A percentile compares a stretch with the other conserved stretches of the same genome.
These are phyloP conservation scores for Metarhizium anisopliae DNA, from an alignment of 2,329 filamentous ascomycete species.

Conservation along the genomic window DNA sequence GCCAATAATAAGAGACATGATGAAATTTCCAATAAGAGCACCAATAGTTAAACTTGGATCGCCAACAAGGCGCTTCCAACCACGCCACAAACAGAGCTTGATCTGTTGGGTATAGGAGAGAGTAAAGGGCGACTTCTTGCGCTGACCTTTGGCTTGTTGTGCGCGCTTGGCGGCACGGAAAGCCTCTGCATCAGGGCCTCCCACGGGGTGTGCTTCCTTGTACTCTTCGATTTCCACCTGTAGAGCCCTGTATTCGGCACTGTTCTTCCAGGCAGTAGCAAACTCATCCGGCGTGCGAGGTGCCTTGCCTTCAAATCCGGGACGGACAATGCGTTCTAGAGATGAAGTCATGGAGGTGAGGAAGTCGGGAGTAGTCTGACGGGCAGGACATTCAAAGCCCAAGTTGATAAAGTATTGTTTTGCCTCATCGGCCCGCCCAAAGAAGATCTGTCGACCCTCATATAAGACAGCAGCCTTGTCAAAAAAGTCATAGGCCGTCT, in stretches of 20 bases:
- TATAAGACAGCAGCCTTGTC: conserved; percentile 52
- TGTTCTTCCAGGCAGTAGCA: conserved; percentile 48
- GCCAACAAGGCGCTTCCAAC: conserved; percentile 65
- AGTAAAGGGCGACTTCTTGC: conserved; percentile 70
- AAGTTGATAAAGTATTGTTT: conserved; percentile 57
- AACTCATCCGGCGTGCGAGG: conserved; percentile 56
- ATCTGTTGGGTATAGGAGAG: conserved; percentile 71
- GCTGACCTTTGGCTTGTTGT: conserved; percentile 49
- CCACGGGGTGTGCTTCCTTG: conserved; percentile 42
- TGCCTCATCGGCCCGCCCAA: conserved; percentile 50
- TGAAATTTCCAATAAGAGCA: conserved; percentile 60
- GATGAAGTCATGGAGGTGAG: conserved; percentile 60
- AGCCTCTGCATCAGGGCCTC: conserved; percentile 45
- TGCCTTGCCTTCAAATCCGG: conserved; percentile 45
- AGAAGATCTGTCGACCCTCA: conserved; percentile 54
- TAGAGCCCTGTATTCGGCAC: conserved; percentile 39
- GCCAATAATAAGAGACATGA: conserved; percentile 68
- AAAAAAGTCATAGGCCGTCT: conserved; percentile 54
- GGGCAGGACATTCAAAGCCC: conserved; percentile 57
- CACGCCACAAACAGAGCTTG: conserved; percentile 69
- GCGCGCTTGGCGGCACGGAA: conserved; percentile 46
- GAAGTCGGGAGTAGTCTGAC: conserved; percentile 64
- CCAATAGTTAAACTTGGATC: conserved; percentile 68
- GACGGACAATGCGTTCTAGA: conserved; percentile 44
- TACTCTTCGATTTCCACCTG: conserved; percentile 47